These are phyloP conservation scores for Cystobasidium ongulense DNA, from an alignment of 768 basidiomycete genomes.

Conservation along the genomic window DNA sequence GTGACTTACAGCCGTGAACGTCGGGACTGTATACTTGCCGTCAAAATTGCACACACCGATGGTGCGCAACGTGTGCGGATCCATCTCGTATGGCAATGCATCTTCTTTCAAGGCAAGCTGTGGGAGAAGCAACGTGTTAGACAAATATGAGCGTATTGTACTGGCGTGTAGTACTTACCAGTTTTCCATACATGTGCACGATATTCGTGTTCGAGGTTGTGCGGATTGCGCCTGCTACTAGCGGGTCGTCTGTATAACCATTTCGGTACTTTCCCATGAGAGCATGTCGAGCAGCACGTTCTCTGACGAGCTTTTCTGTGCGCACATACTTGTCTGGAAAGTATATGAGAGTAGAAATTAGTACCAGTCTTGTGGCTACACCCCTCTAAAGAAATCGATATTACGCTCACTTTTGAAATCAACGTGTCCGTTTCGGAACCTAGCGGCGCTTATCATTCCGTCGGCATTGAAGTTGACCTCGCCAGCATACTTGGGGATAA, in stretches of 20 bases:
- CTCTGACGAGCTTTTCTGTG: conserved; percentile 23
- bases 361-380: not conserved
- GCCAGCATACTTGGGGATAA: not conserved
- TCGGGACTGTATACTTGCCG: conserved; percentile 25
- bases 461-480: conserved; percentile 33
- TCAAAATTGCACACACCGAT: conserved; percentile 29
- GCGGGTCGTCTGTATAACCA: conserved; percentile 30
- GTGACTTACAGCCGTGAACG: conserved; percentile 17
- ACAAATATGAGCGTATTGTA: not conserved
- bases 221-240: conserved; percentile 10
- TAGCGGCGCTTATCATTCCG: conserved; percentile 24
- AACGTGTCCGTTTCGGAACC: conserved; percentile 23
- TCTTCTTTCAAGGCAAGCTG: conserved; percentile 31
- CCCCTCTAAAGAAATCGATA: not conserved
- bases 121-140: not conserved
- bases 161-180: not conserved
- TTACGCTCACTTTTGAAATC: not conserved
- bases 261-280: conserved; percentile 33
- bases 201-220: conserved; percentile 25
- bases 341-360: too few relatives aligned
- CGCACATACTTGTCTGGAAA: conserved; percentile 1
- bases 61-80: conserved; percentile 24
- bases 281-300: conserved; percentile 7
- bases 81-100: conserved; percentile 28
- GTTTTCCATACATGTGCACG: conserved; percentile 14